Percentiles rank a stretch among this genome's conserved stretches.
These are phyloP conservation scores for Prunus kanzakura DNA, from an alignment of 306 rosid genomes.

Conservation along the genomic window DNA sequence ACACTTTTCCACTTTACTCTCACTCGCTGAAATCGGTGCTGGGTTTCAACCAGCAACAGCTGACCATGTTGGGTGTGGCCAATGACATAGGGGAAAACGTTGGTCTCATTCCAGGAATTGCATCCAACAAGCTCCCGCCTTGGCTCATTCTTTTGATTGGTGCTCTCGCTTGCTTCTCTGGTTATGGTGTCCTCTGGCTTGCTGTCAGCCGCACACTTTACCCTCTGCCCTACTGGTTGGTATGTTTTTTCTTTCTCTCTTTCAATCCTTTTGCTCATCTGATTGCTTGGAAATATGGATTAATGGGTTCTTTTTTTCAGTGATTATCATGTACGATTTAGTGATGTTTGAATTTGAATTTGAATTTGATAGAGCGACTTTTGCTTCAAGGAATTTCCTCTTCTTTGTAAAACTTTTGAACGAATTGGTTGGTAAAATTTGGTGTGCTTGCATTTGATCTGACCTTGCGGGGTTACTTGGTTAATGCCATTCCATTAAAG, in stretches of 20 bases:
- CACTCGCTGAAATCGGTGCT: constrained; percentile 62
- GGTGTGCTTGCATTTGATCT: background rate
- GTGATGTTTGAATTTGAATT: background rate
- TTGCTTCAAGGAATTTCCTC: too few relatives aligned
- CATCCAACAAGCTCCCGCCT: constrained; percentile 68
- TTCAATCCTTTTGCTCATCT: background rate
- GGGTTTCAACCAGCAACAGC: constrained; percentile 66
- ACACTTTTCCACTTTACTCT: constrained; percentile 65
- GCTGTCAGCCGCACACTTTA: constrained; percentile 37
- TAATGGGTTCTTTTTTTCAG: background rate
- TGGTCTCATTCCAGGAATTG: constrained; percentile 71
- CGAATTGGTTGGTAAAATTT: background rate
- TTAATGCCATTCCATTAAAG: background rate
- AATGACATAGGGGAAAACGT: constrained; percentile 82
- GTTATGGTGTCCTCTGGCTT: constrained; percentile 65
- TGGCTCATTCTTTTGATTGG: constrained; percentile 66
- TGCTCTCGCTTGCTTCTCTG: constrained; percentile 49
- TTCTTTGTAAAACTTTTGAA: background rate
- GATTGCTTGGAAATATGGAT: background rate
- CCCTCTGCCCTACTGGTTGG: constrained; percentile 62
- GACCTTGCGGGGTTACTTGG: background rate
- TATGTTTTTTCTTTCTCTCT: constrained; percentile 13
- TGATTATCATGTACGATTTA: background rate
- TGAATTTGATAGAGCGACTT: too few relatives aligned
- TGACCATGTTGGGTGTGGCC: constrained; percentile 74